These are phyloP conservation scores for Trichophyton mentagrophytes DNA, from an alignment of 2,329 filamentous ascomycete genomes.

Conservation along the genomic window DNA sequence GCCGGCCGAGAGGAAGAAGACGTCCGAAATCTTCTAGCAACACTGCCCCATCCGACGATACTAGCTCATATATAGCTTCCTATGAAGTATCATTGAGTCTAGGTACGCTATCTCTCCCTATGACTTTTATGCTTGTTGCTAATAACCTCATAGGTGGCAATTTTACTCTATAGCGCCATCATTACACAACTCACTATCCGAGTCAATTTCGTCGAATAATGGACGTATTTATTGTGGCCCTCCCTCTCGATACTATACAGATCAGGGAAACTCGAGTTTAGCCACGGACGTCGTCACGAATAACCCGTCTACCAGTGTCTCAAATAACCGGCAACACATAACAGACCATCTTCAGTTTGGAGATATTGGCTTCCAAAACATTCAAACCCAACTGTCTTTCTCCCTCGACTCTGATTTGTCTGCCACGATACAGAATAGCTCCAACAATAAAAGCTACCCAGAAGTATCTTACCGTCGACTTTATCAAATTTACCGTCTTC, in stretches of 20 bases:
- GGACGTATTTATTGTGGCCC: background rate
- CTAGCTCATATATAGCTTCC: background rate
- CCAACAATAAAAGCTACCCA: background rate
- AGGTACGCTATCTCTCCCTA: background rate
- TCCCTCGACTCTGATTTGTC: background rate
- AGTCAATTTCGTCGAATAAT: background rate
- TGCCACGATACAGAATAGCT: background rate
- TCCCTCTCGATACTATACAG: no score
- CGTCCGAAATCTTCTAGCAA: background rate
- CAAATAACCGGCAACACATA: background rate
- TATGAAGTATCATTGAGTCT: background rate
- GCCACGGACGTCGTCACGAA: background rate
- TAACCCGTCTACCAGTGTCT: background rate
- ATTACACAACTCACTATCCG: background rate
- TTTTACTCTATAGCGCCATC: background rate
- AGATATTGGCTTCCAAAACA: background rate
- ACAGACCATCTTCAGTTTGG: background rate
- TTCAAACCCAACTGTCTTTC: background rate
- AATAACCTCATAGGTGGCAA: background rate
- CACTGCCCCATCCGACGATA: background rate
- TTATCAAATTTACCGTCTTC: background rate
- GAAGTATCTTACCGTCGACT: background rate
- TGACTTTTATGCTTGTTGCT: background rate
- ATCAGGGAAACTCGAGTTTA: background rate
- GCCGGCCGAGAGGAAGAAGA: background rate